Evolutionary conservation across 2,329 filamentous ascomycete species (phyloP), one percentile per base, ranked within the genome.

Genomic region (Blastomyces silverae): DNA sequence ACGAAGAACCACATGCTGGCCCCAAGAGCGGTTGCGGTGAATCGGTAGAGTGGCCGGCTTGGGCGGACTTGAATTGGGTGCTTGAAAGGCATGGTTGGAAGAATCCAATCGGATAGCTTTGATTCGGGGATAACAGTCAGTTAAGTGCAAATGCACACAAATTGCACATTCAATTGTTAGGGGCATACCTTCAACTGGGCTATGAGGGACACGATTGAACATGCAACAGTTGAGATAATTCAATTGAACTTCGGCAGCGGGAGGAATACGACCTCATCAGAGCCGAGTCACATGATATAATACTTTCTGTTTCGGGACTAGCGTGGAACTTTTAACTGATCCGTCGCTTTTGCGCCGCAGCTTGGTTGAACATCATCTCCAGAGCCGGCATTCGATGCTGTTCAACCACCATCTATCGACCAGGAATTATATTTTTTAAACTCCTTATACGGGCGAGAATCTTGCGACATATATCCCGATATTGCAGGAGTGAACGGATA

Each of bases 1-100:
- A 97, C 92, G 79, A 94, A 99, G 81, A 99, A 97, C 94, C 94
- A 99, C 94, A 97, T 99, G 80, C 89, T 90, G 64, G 94, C 94
- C 71, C 92, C 90, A 68, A 99, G 83, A 67, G 88, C 90, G 56
- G 91, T 97, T 58, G 90, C 93, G 65, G 88, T 85, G 78, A 93
- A 89, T 76, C 91, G 87, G 82, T 97, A 96, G 70, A 96, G 74
- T 57, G 86, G 86, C 67, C 85, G 82, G 60, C 80, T 83, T 44
- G 83, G 84, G 74, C 84, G 86, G 74, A 89, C 71, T 69, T 79
- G 77, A 64, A 80, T 76, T 46, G 78, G 78, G 69, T 80, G 78
- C 66, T 74, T 76, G 65, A 75, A 72, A 70, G 76, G 74, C 76
- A 78, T 78, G 63, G 67, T 74, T 46, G 48, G 25, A 57, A 20